Percentiles rank a stretch among this genome's conserved stretches.
These are phyloP conservation scores for Curvularia eragrostidis DNA, from an alignment of 2,329 filamentous ascomycete genomes.

Conservation along the genomic window DNA sequence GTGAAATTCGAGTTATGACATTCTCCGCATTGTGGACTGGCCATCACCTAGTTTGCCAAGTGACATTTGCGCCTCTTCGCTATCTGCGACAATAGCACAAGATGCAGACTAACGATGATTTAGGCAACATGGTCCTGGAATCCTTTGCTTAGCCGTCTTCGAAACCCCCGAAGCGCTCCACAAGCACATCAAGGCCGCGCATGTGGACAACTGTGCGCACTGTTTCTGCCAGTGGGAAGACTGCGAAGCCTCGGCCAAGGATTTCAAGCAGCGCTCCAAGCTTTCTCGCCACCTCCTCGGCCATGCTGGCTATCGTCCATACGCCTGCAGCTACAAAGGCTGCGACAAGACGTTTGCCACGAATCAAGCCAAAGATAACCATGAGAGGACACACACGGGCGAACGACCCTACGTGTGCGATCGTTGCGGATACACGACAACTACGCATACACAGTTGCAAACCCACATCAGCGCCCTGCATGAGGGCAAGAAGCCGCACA, in stretches of 20 bases:
- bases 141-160: conserved; percentile 41
- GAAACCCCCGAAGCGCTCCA: conserved; percentile 40
- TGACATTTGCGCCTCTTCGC: background rate
- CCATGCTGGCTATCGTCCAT: conserved; percentile 48
- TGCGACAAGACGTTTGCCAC: conserved; percentile 51
- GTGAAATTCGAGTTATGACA: background rate
- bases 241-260: conserved; percentile 44
- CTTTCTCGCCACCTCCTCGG: conserved; percentile 48
- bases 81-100: background rate
- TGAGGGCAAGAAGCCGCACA: conserved; percentile 46
- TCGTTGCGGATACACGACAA: conserved; percentile 47
- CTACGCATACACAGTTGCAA: conserved; percentile 49
- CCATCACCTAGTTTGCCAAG: background rate
- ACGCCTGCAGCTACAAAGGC: conserved; percentile 43
- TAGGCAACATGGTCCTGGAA: conserved; percentile 35
- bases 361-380: conserved; percentile 51
- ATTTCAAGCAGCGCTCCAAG: conserved; percentile 52
- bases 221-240: conserved; percentile 49
- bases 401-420: conserved; percentile 48
- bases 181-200: conserved; percentile 45
- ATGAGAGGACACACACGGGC: conserved; percentile 49
- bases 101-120: background rate
- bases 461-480: conserved; percentile 49
- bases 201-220: conserved; percentile 45
- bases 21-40: background rate